These are phyloP conservation scores for Cryptosporidium meleagridis DNA, from an alignment of 169 alveolate species.

Conservation along the genomic window DNA sequence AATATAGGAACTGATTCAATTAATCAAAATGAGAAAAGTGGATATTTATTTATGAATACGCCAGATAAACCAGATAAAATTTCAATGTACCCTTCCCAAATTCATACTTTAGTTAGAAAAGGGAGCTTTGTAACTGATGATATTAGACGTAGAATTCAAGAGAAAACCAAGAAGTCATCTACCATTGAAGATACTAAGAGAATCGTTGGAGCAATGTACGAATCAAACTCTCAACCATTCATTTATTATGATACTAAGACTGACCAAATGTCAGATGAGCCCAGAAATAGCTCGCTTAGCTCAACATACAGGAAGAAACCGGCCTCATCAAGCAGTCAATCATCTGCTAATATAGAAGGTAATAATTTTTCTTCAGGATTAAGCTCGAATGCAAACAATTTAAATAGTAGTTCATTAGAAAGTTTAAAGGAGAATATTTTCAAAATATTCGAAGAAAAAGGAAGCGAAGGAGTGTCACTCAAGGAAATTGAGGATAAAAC, in stretches of 20 bases:
- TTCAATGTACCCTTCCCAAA: conserved; percentile 63
- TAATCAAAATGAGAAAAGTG: conserved; percentile 36
- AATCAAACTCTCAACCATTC: conserved; percentile 59
- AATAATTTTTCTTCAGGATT: background rate
- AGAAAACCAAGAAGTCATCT: conserved; percentile 23
- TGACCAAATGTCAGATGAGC: conserved; percentile 26
- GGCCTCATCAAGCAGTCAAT: conserved; percentile 6
- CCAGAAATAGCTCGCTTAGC: background rate
- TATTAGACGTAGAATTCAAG: conserved; percentile 48
- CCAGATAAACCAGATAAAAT: conserved; percentile 11
- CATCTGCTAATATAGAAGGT: background rate
- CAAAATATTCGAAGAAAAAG: conserved; percentile 68
- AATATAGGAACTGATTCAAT: background rate
- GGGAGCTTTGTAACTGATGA: conserved; percentile 39
- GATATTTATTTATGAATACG: conserved; percentile 23
- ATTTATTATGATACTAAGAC: conserved; percentile 25
- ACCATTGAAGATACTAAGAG: conserved; percentile 70
- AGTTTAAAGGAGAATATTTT: conserved; percentile 52
- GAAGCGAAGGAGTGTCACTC: conserved; percentile 62
- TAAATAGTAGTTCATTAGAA: conserved; percentile 19
- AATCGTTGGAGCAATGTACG: conserved; percentile 65
- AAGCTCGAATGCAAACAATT: background rate
- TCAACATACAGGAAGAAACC: background rate
- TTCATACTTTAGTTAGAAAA: conserved; percentile 25
- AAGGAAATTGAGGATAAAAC: conserved; percentile 68